phyloP scores from a whole-genome alignment of 139 green algal species.

The Picochlorum sp. region DNA sequence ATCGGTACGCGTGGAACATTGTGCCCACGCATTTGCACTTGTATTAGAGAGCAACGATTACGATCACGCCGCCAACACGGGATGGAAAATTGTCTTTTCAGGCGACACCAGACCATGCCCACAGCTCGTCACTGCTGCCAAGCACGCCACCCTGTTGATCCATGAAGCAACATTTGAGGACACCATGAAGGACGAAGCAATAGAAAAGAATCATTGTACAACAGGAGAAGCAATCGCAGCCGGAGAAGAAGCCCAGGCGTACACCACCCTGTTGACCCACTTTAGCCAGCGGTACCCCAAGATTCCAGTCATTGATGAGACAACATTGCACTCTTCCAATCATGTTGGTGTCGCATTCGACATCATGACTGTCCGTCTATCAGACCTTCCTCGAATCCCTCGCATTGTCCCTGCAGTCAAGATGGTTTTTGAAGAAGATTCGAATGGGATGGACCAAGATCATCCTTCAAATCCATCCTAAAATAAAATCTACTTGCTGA shows the following conservation, averaged over 20 bases:
- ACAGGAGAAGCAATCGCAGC: slow-evolving; percentile 73
- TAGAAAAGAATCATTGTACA: slow-evolving; percentile 83
- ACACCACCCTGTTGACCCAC: slow-evolving; percentile 92
- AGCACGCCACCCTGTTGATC: slow-evolving; percentile 75
- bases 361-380: slow-evolving; percentile 87
- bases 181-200: slow-evolving; percentile 68
- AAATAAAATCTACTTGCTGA: neutral
- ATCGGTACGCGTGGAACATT: slow-evolving; percentile 61
- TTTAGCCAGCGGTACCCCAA: slow-evolving; percentile 93
- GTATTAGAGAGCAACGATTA: slow-evolving; percentile 37
- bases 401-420: slow-evolving; percentile 44
- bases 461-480: neutral
- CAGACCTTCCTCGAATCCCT: slow-evolving; percentile 51
- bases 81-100: slow-evolving; percentile 79
- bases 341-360: slow-evolving; percentile 84
- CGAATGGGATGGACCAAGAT: slow-evolving; percentile 16
- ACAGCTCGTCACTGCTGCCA: slow-evolving; percentile 61
- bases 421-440: slow-evolving; percentile 52
- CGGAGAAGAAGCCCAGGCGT: slow-evolving; percentile 57
- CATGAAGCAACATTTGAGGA: slow-evolving; percentile 99
- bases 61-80: slow-evolving; percentile 1
- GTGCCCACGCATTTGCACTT: slow-evolving; percentile 64
- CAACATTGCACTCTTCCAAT: slow-evolving; percentile 13
- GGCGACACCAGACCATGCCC: slow-evolving; percentile 83
- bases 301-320: slow-evolving; percentile 55